These are phyloP conservation scores for Saxispiralis lemnorum DNA, from an alignment of 495 filamentous ascomycete genomes.

Conservation along the genomic window DNA sequence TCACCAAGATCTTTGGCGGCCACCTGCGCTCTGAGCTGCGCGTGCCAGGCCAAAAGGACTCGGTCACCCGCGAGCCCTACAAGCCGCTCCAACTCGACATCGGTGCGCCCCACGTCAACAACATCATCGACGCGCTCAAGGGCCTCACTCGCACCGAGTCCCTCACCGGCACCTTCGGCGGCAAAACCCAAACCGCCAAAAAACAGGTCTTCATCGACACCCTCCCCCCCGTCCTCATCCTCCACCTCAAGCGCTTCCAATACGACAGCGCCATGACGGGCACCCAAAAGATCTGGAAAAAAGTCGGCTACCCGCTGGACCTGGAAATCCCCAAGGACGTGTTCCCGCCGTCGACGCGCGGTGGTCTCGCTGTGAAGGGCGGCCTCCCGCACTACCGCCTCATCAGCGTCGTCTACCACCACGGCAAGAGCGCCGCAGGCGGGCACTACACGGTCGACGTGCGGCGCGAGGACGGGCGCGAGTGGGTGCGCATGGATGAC, in stretches of 20 bases:
- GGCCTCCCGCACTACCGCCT: conserved; percentile 65
- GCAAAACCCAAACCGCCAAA: conserved; percentile 49
- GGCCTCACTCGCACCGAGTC: conserved; percentile 67
- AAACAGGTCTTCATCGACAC: conserved; percentile 95
- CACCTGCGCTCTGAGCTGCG: conserved; percentile 77
- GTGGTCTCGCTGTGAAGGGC: conserved; percentile 40
- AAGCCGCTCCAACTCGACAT: conserved; percentile 93
- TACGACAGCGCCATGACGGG: conserved; percentile 68
- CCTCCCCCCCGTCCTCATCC: conserved; percentile 75
- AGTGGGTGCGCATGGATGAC: conserved; percentile 93
- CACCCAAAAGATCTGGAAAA: conserved; percentile 97
- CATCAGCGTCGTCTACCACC: conserved; percentile 89
- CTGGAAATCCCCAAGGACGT: conserved; percentile 86
- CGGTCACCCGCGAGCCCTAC: conserved; percentile 82
- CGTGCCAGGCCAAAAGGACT: conserved; percentile 71
- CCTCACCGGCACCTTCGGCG: conserved; percentile 73
- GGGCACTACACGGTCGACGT: conserved; percentile 97
- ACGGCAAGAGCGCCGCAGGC: conserved; percentile 84
- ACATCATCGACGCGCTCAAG: conserved; percentile 80
- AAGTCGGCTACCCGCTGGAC: conserved; percentile 83
- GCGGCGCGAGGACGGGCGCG: conserved; percentile 74
- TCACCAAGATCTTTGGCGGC: conserved; percentile 89
- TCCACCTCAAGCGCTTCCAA: conserved; percentile 94
- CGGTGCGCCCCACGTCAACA: conserved; percentile 61
- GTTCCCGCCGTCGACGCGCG: conserved; percentile 60